Base-by-base conservation (phyloP, 345 rosid species). In the Eutrema heterophyllum region DNA sequence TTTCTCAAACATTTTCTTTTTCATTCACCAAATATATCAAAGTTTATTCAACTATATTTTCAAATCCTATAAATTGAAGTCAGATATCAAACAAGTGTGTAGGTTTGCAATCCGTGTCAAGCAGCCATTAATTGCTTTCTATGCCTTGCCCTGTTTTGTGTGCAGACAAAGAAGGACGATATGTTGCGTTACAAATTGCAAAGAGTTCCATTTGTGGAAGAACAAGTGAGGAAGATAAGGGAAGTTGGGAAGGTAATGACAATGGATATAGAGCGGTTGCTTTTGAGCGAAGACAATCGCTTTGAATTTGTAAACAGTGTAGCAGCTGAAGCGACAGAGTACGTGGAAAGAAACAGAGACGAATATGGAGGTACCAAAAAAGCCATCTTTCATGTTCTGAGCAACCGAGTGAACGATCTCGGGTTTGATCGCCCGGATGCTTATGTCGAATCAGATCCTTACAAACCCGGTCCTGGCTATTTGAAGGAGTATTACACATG, bases 121-220 rank as follows among this genome's bases (percentile, higher is more conserved):
- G 21, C 1, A 4, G 38, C 10, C 4, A 16, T 16, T 9, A 5
- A 8, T 46, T 64, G 9, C 51, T 41, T 15, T 74, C 43, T 43
- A 27, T 55, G 43, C 68, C 32, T 35, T 74, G 18, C 30, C 12
- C 1, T 14, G 43, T 56, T 46, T 21, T 50, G 63, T 73, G 46
- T 72, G 61, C 82, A 91, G 96, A 78, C 88, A 0, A 93, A 83
- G 84, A 83, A 86, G 78, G 98, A 93, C 64, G 96, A 89, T 52
- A 78, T 87, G 87, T 59, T 81, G 82, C 79, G 79, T 50, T 85
- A 82, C 78, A 80, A 81, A 41, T 2, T 85, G 85, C 86, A 83
- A 45, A 79, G 98, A 76, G 77, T 84, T 53, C 96, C 97, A 7
- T 91, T 91, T 84, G 83, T 94, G 9, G 97, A 94, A 86, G 98